These are phyloP conservation scores for Kwoniella sp. DNA, from an alignment of 768 basidiomycete species.

Conservation along the genomic window DNA sequence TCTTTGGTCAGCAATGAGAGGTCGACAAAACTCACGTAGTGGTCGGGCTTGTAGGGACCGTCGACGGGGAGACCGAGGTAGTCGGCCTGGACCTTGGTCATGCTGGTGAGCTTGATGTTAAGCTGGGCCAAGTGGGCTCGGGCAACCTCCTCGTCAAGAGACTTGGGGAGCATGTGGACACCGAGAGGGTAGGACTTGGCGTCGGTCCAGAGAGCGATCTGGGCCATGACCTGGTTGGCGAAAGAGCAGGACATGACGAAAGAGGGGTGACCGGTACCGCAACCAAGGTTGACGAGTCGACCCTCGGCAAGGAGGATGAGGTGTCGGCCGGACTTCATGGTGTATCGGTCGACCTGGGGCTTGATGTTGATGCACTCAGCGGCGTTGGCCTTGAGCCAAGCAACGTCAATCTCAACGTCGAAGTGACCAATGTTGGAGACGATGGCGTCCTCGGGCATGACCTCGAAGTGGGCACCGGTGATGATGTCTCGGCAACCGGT, in stretches of 20 bases:
- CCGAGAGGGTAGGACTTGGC: conserved; percentile 91
- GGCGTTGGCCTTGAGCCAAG: conserved; percentile 95
- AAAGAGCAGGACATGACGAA: conserved; percentile 99
- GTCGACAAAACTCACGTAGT: conserved; percentile 60
- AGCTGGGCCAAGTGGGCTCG: conserved; percentile 89
- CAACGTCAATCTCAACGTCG: conserved; percentile 80
- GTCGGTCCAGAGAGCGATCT: conserved; percentile 96
- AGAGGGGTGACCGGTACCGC: conserved; percentile 97
- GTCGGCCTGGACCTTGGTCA: conserved; percentile 68
- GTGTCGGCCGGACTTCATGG: conserved; percentile 88
- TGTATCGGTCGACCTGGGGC: conserved; percentile 98
- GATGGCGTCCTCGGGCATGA: conserved; percentile 97
- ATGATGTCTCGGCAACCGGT: conserved; percentile 99
- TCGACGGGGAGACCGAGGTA: conserved; percentile 88
- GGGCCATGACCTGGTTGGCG: conserved; percentile 96
- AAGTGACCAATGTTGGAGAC: conserved; percentile 76
- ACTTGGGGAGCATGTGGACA: conserved; percentile 98
- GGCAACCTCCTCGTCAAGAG: conserved; percentile 98
- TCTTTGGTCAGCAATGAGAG: not conserved
- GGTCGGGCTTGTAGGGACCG: conserved; percentile 76
- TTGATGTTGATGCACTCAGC: conserved; percentile 83
- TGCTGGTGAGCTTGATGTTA: conserved; percentile 84
- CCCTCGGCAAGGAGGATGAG: conserved; percentile 97
- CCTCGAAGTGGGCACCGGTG: conserved; percentile 82
- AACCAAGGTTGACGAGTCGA: conserved; percentile 98